Conservation (phyloP, 257 asterid species). For the Przewalskia tangutica region DNA sequence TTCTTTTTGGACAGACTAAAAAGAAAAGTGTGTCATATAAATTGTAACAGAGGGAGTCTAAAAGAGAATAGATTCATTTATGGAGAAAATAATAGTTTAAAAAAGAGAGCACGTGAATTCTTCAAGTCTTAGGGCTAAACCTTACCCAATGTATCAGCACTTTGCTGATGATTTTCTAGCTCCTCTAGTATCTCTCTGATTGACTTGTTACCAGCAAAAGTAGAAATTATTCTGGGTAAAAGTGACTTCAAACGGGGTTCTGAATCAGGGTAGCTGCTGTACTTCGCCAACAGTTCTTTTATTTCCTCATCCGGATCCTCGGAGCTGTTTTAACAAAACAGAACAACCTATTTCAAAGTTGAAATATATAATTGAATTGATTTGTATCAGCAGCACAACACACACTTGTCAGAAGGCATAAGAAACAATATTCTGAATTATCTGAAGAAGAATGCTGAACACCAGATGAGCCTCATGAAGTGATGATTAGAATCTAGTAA, state of each 20-base stretch:
- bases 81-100: background rate
- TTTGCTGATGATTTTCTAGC: slow-evolving; percentile 69
- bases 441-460: background rate
- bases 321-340: slow-evolving; percentile 33
- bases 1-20: no score
- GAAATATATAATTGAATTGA: background rate
- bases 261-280: slow-evolving; percentile 57
- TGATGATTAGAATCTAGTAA: background rate
- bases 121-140: background rate
- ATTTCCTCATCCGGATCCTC: slow-evolving; percentile 68
- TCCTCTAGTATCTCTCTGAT: slow-evolving; percentile 56
- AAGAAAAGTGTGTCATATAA: no score
- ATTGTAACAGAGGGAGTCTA: background rate
- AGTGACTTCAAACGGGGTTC: slow-evolving; percentile 74
- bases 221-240: slow-evolving; percentile 77
- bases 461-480: background rate
- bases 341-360: background rate
- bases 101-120: background rate
- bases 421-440: background rate
- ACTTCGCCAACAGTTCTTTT: slow-evolving; percentile 44
- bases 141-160: slow-evolving; percentile 78
- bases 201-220: slow-evolving; percentile 64
- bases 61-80: background rate
- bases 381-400: background rate
- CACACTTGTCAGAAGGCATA: slow-evolving; percentile 1